phyloP scores from a whole-genome alignment of 2,329 filamentous ascomycete genomes.

The Penicillium sp. region DNA sequence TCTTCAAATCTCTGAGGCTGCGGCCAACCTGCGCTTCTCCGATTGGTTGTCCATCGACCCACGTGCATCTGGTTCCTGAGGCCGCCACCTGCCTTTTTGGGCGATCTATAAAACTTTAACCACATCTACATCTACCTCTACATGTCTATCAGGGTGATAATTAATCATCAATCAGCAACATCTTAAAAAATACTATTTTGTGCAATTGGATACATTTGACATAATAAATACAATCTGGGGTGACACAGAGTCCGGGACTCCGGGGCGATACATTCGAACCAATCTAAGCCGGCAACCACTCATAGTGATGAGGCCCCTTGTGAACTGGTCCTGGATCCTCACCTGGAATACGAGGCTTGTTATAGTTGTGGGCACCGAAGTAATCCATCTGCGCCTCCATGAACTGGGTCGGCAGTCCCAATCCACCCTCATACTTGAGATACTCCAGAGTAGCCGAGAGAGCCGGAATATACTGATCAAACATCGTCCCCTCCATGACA shows the following conservation, averaged over 20 bases:
- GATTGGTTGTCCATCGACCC: conserved; percentile 26
- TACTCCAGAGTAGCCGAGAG: conserved; percentile 65
- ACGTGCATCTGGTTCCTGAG: conserved; percentile 25
- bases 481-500: conserved; percentile 53
- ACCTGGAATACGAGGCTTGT: conserved; percentile 50
- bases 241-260: not conserved
- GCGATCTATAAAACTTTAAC: conserved; percentile 4
- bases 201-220: not conserved
- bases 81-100: conserved; percentile 14
- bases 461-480: conserved; percentile 60
- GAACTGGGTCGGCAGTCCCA: conserved; percentile 63
- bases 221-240: not conserved
- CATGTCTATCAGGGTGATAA: not conserved
- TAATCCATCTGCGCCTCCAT: conserved; percentile 71
- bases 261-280: not conserved
- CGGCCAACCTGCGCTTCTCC: conserved; percentile 11
- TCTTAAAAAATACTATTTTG: not conserved
- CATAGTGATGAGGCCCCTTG: conserved; percentile 62
- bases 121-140: not conserved
- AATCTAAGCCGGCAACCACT: conserved; percentile 53
- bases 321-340: conserved; percentile 52
- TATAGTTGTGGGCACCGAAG: conserved; percentile 67
- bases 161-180: not conserved
- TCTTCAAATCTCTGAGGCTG: conserved; percentile 21
- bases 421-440: conserved; percentile 61